Percentiles rank a stretch among this genome's conserved stretches.
Evolutionary conservation across 805 yeast species (phyloP).

Genomic region (Wickerhamiella galacta): DNA sequence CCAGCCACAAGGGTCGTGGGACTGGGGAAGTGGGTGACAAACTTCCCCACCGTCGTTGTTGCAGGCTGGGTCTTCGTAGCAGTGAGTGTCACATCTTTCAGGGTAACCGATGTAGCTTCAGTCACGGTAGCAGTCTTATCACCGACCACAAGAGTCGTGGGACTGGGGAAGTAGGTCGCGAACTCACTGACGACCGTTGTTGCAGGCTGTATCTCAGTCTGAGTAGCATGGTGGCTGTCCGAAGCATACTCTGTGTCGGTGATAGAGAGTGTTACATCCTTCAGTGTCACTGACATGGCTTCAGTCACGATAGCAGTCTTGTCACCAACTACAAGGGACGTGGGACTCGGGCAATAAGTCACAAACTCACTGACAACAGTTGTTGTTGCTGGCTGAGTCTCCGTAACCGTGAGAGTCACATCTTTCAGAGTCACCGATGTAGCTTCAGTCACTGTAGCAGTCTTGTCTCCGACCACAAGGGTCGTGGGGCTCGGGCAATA

Average conservation of each 20-base stretch:
- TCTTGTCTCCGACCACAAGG: conserved; percentile 32
- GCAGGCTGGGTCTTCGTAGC: too few species aligned
- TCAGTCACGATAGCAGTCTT: conserved; percentile 14
- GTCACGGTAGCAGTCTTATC: neutral
- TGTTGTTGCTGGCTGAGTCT: too few species aligned
- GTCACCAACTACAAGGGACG: conserved; percentile 5
- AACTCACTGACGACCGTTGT: neutral
- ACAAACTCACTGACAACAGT: neutral
- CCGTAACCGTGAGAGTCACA: too few species aligned
- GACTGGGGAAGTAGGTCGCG: neutral
- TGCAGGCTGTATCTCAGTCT: too few species aligned
- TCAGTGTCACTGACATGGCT: conserved; percentile 1
- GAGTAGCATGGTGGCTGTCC: too few species aligned
- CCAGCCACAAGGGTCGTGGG: neutral
- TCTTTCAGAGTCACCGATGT: conserved; percentile 23
- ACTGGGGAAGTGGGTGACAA: too few species aligned
- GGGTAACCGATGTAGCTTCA: neutral
- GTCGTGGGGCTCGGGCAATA: conserved; percentile 62
- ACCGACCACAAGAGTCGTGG: neutral
- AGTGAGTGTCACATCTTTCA: too few species aligned
- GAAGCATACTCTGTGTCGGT: too few species aligned
- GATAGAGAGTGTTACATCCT: too few species aligned
- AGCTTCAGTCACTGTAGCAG: conserved; percentile 40
- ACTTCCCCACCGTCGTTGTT: conserved; percentile 4
- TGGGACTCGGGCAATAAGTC: conserved; percentile 1